phyloP scores from a whole-genome alignment of 2,329 filamentous ascomycete species.

The Penicillium olsonii region DNA sequence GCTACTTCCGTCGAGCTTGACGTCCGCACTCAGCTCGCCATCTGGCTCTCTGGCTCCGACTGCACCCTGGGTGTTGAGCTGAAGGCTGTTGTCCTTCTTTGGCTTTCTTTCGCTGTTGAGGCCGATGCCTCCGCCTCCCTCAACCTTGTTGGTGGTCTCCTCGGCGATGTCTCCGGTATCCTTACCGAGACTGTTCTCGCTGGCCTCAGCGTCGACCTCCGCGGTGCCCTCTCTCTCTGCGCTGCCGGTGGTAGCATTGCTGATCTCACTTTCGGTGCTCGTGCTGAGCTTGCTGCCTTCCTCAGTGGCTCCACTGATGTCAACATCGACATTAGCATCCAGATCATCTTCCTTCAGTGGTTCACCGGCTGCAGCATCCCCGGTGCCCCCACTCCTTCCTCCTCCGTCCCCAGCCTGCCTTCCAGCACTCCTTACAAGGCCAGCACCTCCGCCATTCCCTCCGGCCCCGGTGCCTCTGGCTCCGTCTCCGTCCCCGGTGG shows the following conservation, averaged over 20 bases:
- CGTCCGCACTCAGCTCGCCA: constrained; percentile 31
- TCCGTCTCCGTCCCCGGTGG: not conserved
- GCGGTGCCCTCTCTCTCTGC: constrained; percentile 33
- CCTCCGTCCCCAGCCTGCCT: constrained; percentile 22
- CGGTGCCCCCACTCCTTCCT: constrained; percentile 21
- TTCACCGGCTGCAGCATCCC: constrained; percentile 34
- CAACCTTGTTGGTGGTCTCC: constrained; percentile 28
- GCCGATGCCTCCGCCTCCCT: constrained; percentile 32
- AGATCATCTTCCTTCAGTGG: constrained; percentile 51
- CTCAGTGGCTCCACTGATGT: constrained; percentile 31
- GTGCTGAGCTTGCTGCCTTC: constrained; percentile 40
- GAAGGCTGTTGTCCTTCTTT: constrained; percentile 39
- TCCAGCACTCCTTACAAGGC: constrained; percentile 13
- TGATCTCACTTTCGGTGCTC: constrained; percentile 33
- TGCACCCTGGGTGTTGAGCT: constrained; percentile 39
- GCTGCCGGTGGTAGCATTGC: constrained; percentile 36
- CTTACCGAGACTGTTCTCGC: constrained; percentile 30
- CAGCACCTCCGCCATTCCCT: constrained; percentile 10
- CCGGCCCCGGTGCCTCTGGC: constrained; percentile 5
- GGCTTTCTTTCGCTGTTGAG: constrained; percentile 36
- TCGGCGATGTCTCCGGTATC: constrained; percentile 33
- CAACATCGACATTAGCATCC: constrained; percentile 43
- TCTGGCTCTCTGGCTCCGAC: constrained; percentile 34
- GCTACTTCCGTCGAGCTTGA: constrained; percentile 31
- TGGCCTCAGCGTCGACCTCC: constrained; percentile 33